Evolutionary conservation across 2,329 filamentous ascomycete genomes (phyloP).

Genomic region (Apiospora sp.): DNA sequence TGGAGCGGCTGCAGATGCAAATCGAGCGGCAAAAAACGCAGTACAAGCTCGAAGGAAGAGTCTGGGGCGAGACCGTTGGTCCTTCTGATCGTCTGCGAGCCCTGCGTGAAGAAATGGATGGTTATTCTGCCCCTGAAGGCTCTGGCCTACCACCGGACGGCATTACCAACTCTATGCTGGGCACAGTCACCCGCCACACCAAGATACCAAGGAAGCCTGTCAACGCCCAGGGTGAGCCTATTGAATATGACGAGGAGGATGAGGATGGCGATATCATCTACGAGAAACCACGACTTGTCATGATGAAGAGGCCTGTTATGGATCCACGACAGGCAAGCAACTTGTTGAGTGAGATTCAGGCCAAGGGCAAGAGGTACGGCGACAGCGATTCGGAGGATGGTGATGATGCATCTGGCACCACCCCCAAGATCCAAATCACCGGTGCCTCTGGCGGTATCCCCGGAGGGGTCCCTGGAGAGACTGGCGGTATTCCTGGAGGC

Average conservation of each 20-base stretch:
- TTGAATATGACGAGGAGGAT: constrained; percentile 51
- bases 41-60: constrained; percentile 93
- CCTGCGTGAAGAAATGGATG: constrained; percentile 93
- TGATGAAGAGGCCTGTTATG: constrained; percentile 76
- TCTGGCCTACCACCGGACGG: constrained; percentile 64
- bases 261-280: constrained; percentile 69
- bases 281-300: constrained; percentile 81
- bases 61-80: constrained; percentile 82
- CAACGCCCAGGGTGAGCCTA: constrained; percentile 42
- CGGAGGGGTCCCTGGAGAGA: neutral
- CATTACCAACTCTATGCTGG: constrained; percentile 77
- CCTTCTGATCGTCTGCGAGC: constrained; percentile 93
- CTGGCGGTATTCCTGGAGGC: neutral
- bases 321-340: constrained; percentile 72
- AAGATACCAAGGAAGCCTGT: constrained; percentile 64
- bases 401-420: constrained; percentile 70
- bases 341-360: constrained; percentile 73
- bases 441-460: constrained; percentile 31
- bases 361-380: constrained; percentile 77
- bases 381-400: constrained; percentile 76
- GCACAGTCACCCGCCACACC: constrained; percentile 71
- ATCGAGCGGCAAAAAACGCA: constrained; percentile 97
- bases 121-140: constrained; percentile 57
- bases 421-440: constrained; percentile 68
- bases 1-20: constrained; percentile 94